phyloP scores from a whole-genome alignment of 2,329 filamentous ascomycete species.

The Herpotrichia juniperi region DNA sequence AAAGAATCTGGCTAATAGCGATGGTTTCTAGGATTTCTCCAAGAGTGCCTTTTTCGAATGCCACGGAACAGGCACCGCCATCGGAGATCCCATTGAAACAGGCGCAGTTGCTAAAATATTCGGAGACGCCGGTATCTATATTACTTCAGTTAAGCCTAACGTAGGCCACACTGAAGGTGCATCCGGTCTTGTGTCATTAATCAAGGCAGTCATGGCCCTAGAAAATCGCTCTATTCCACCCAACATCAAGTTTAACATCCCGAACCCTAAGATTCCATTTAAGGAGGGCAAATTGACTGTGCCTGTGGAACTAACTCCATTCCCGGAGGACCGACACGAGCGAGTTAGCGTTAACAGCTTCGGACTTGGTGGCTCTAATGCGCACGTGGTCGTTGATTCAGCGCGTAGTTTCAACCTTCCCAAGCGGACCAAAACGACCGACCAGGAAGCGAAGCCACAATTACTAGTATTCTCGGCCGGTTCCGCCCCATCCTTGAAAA shows the following conservation, averaged over 20 bases:
- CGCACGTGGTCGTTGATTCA: slow-evolving; percentile 15
- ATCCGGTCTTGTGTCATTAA: slow-evolving; percentile 35
- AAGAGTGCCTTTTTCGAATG: slow-evolving; percentile 35
- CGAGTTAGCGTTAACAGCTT: slow-evolving; percentile 52
- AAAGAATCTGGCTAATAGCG: too few relatives aligned
- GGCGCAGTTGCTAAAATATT: slow-evolving; percentile 7
- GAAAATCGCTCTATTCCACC: slow-evolving; percentile 37
- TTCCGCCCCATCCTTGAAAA: not conserved
- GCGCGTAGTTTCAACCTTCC: not conserved
- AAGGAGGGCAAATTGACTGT: slow-evolving; percentile 1
- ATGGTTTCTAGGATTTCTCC: not conserved
- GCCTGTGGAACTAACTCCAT: slow-evolving; percentile 1
- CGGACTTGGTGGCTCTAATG: slow-evolving; percentile 34
- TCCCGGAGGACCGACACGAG: slow-evolving; percentile 6
- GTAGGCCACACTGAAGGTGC: slow-evolving; percentile 48
- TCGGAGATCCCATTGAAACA: slow-evolving; percentile 43
- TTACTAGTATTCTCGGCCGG: slow-evolving; percentile 4
- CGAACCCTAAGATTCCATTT: slow-evolving; percentile 13
- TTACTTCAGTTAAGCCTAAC: slow-evolving; percentile 36
- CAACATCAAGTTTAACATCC: slow-evolving; percentile 14
- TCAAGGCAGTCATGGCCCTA: slow-evolving; percentile 45
- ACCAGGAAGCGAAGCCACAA: not conserved
- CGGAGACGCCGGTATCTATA: slow-evolving; percentile 3
- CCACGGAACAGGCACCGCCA: slow-evolving; percentile 55
- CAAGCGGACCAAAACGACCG: not conserved